Conservation (phyloP, 2,329 filamentous ascomycete species). For the Bipolaris cookei region DNA sequence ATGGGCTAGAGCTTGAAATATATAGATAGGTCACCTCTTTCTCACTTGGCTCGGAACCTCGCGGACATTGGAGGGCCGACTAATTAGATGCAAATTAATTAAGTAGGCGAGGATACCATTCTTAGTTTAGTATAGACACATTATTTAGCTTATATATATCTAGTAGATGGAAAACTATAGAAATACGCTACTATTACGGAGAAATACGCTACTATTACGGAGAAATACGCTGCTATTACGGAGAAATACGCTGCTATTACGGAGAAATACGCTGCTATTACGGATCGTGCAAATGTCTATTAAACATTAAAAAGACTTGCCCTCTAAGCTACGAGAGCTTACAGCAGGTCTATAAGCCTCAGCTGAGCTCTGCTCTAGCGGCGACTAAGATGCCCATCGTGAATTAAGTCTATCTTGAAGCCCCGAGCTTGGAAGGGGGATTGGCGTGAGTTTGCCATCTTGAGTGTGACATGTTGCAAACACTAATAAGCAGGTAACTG, state of each 20-base stretch:
- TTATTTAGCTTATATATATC: slow-evolving; percentile 2
- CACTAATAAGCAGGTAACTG: no score
- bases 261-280: neutral
- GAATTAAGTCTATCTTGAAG: no score
- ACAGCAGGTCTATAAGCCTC: neutral
- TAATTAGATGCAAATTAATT: neutral
- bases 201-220: slow-evolving; percentile 1
- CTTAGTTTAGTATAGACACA: neutral
- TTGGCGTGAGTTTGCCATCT: no score
- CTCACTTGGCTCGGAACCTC: slow-evolving; percentile 2
- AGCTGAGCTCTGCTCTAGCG: neutral
- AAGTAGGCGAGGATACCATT: neutral
- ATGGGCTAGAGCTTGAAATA: neutral
- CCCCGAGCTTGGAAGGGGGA: no score
- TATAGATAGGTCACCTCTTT: neutral
- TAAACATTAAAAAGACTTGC: neutral
- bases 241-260: neutral
- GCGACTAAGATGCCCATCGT: no score
- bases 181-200: neutral
- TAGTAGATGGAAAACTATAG: neutral
- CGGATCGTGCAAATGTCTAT: slow-evolving; percentile 2
- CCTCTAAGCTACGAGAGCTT: neutral
- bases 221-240: neutral
- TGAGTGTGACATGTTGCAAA: no score
- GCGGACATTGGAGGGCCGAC: slow-evolving; percentile 3